These are phyloP conservation scores for Hymenoscyphus scutula DNA, from an alignment of 2,329 filamentous ascomycete genomes.

Conservation along the genomic window DNA sequence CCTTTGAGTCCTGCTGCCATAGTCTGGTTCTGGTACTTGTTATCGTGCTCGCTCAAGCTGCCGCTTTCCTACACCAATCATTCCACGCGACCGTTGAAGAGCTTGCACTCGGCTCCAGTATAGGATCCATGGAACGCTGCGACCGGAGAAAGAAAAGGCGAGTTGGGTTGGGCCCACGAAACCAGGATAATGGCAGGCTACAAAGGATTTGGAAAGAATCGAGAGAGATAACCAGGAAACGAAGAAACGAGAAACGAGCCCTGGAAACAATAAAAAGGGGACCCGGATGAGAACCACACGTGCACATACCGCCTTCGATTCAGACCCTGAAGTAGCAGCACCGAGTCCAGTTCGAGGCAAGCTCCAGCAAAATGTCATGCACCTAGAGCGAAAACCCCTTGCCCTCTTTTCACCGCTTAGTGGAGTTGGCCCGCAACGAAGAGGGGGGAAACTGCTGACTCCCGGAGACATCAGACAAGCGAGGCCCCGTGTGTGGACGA, in stretches of 20 bases:
- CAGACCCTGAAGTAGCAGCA: no score
- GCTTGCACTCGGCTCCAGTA: neutral
- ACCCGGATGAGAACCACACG: neutral
- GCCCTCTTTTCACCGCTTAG: no score
- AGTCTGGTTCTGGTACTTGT: neutral
- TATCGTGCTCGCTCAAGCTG: no score
- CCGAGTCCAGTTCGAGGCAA: no score
- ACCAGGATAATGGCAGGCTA: neutral
- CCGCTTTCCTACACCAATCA: neutral
- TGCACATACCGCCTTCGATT: neutral
- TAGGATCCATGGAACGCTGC: neutral
- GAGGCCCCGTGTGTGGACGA: neutral
- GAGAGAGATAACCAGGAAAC: neutral
- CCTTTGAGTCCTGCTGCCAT: neutral
- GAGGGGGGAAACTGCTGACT: neutral
- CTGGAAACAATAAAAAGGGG: neutral
- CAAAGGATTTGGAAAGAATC: no score
- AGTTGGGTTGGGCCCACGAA: neutral
- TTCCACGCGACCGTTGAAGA: neutral
- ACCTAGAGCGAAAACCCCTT: no score
- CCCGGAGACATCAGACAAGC: neutral
- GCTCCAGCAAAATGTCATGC: no score
- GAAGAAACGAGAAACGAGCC: no score
- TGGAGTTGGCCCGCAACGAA: neutral
- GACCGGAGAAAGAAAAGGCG: neutral